phyloP scores from a whole-genome alignment of 805 yeast genomes.

The Hanseniaspora lachancei region DNA sequence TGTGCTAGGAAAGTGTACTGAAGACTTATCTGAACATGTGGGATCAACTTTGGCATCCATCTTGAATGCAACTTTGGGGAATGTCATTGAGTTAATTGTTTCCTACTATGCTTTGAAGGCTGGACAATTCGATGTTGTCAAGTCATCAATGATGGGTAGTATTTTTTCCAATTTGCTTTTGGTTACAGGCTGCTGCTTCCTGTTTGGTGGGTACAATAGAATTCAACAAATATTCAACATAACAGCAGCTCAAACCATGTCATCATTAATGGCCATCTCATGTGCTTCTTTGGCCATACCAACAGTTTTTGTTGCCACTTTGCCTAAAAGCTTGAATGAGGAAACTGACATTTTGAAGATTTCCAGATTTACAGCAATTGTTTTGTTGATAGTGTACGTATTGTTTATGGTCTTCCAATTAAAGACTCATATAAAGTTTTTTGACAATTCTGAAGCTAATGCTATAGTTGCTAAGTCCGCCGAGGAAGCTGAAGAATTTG shows the following conservation, averaged over 20 bases:
- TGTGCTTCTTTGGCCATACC: slow-evolving; percentile 83
- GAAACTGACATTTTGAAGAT: slow-evolving; percentile 46
- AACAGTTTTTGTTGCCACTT: slow-evolving; percentile 84
- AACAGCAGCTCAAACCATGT: slow-evolving; percentile 97
- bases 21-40: slow-evolving; percentile 72
- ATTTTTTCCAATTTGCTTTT: slow-evolving; percentile 75
- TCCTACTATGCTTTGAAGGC: slow-evolving; percentile 76
- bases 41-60: slow-evolving; percentile 91
- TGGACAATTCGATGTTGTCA: slow-evolving; percentile 85
- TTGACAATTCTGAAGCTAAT: slow-evolving; percentile 40
- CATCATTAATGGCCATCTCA: slow-evolving; percentile 81
- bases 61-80: slow-evolving; percentile 92
- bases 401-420: slow-evolving; percentile 79
- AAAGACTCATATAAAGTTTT: slow-evolving; percentile 66
- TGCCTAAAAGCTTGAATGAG: slow-evolving; percentile 34
- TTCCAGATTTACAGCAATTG: slow-evolving; percentile 75
- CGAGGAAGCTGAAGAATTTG: slow-evolving; percentile 4
- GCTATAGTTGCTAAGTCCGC: slow-evolving; percentile 15
- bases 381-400: slow-evolving; percentile 62
- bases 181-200: slow-evolving; percentile 89
- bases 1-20: slow-evolving; percentile 81
- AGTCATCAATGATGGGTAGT: slow-evolving; percentile 93
- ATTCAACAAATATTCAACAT: slow-evolving; percentile 81
- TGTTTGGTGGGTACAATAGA: slow-evolving; percentile 82
- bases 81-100: slow-evolving; percentile 93